Evolutionary conservation across 2,329 filamentous ascomycete genomes (phyloP).

Genomic region (Claviceps pazoutovae): DNA sequence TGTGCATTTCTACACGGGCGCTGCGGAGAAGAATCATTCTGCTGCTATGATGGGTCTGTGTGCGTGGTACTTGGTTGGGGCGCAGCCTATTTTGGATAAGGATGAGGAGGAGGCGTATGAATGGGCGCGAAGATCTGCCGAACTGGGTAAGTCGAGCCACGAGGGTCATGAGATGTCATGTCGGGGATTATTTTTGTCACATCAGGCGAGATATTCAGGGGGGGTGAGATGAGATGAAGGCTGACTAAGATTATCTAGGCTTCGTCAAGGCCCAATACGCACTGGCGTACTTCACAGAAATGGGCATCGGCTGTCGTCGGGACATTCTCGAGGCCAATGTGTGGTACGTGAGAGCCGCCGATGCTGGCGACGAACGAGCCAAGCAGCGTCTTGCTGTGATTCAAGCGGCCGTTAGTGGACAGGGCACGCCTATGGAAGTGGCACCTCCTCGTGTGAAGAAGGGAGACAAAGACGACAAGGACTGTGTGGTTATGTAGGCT

Average conservation of each 20-base stretch:
- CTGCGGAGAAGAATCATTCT: conserved; percentile 71
- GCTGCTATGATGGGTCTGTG: conserved; percentile 96
- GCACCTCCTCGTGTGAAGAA: conserved; percentile 40
- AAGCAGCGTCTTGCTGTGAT: conserved; percentile 80
- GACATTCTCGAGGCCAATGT: conserved; percentile 96
- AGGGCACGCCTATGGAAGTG: conserved; percentile 41
- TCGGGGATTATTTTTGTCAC: background rate
- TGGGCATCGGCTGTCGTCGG: conserved; percentile 89
- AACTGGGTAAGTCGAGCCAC: conserved; percentile 49
- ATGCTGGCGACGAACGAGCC: conserved; percentile 79
- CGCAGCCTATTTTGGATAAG: conserved; percentile 80
- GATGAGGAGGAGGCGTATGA: conserved; percentile 94
- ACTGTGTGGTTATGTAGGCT: conserved; percentile 43
- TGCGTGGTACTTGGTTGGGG: conserved; percentile 96
- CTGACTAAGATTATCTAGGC: conserved; percentile 28
- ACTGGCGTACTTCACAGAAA: conserved; percentile 93
- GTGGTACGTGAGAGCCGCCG: conserved; percentile 94
- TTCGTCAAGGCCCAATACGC: conserved; percentile 76
- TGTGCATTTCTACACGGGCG: conserved; percentile 93
- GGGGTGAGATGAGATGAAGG: background rate
- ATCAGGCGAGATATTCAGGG: no score
- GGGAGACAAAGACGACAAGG: conserved; percentile 35
- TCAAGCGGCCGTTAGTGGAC: conserved; percentile 57
- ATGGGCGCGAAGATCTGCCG: conserved; percentile 80
- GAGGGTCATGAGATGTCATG: background rate